Evolutionary conservation across 805 yeast species (phyloP).

Genomic region (Metschnikowia proteae): DNA sequence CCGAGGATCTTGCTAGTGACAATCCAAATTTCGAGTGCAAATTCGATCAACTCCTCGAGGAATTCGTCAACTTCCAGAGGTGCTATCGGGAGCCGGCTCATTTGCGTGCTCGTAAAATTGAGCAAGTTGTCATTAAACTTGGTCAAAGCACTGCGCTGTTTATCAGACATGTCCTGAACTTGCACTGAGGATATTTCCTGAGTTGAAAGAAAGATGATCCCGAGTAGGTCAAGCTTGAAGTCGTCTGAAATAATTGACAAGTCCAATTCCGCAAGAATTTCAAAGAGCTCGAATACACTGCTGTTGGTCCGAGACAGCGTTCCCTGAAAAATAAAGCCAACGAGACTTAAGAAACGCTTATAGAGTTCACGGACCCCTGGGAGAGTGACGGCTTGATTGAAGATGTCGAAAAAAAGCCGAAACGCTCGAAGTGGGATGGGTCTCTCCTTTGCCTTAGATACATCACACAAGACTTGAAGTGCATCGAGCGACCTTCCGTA

Average conservation of each 20-base stretch:
- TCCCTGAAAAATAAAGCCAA: conserved; percentile 10
- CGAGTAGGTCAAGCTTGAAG: conserved; percentile 7
- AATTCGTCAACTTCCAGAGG: conserved; percentile 20
- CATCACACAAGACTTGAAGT: conserved; percentile 18
- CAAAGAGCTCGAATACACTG: conserved; percentile 9
- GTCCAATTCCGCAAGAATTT: conserved; percentile 6
- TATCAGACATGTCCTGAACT: conserved; percentile 16
- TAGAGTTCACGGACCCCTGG: conserved; percentile 6
- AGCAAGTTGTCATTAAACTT: conserved; percentile 11
- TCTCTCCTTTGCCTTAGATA: conserved; percentile 12
- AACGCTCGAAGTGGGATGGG: conserved; percentile 22
- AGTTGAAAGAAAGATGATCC: conserved; percentile 10
- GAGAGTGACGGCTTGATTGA: conserved; percentile 4
- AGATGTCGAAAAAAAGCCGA: conserved; percentile 14
- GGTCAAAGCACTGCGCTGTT: conserved; percentile 15
- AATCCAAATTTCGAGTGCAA: conserved; percentile 31
- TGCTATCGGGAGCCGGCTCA: conserved; percentile 35
- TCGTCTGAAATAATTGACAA: conserved; percentile 5
- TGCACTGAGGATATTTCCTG: conserved; percentile 6
- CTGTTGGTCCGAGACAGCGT: not conserved
- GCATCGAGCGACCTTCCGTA: conserved; percentile 23
- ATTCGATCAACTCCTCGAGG: conserved; percentile 24
- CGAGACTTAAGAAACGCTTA: conserved; percentile 1
- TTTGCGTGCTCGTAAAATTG: conserved; percentile 23
- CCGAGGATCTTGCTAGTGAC: conserved; percentile 15